Evolutionary conservation across 2,329 filamentous ascomycete genomes (phyloP), one percentile per base, ranked within the genome.

Genomic region (Aspergillus sp.): DNA sequence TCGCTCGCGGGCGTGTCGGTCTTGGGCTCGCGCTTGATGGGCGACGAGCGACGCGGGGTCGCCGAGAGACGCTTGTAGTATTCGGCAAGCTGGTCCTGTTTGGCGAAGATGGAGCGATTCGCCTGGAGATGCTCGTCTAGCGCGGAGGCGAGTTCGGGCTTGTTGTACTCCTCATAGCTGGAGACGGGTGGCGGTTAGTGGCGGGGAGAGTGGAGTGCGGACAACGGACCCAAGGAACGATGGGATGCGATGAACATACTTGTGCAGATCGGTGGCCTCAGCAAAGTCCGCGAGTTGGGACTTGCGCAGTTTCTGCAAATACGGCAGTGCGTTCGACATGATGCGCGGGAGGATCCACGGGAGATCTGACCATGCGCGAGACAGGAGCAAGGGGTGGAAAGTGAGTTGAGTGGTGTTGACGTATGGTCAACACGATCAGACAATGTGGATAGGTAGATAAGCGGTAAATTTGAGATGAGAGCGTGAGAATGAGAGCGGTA

Each of bases 291-390:
- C 72, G 51, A 96, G 82, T 59, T 93, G 89, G 63, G 79, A 80
- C 80, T 95, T 95, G 77, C 88, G 87, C 81, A 94, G 88, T 71
- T 82, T 81, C 72, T 86, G 82, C 69, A 96, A 80, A 84, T 88
- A 95, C 62, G 84, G 83, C 67, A 87, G 84, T 61, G 74, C 76
- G 63, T 75, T 75, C 56, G 84, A 84, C 85, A 89, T 89, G 63
- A 69, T 81, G 62, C 59, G 22, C 22, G 22, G 22, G 22, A 22
- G 22, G 22, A 22, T 58, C 51, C 43, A 56, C 52, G 49, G 52
- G 53, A 45, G 47, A 44, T 20, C 26, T 67, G 65, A 54, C 59
- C 65, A 73, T 72, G 80, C 79, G 22, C 22, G 22, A 22, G 79
- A 82, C 72, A 60, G 61, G 50, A 51, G 46, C n/a, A 49, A 35